Percentiles rank a stretch among this genome's conserved stretches.
phyloP scores from a whole-genome alignment of 2,329 filamentous ascomycete species.

The Hypoxylon sp. region DNA sequence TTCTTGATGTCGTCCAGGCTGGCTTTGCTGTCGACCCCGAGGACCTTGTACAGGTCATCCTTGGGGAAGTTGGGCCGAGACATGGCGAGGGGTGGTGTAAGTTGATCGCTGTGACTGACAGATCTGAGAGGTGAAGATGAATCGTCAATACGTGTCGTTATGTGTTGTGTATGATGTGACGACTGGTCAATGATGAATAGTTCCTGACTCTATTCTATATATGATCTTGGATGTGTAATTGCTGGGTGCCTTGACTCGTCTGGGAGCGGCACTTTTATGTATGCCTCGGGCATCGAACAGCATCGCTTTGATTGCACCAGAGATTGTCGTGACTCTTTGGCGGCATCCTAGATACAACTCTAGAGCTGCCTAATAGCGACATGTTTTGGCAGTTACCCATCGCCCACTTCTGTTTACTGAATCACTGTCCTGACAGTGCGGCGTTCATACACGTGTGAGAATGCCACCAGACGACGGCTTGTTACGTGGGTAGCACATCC shows the following conservation, averaged over 20 bases:
- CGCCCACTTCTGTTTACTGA: constrained; percentile 3
- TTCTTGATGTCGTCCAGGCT: constrained; percentile 27
- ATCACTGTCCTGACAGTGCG: neutral
- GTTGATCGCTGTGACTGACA: neutral
- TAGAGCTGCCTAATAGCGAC: neutral
- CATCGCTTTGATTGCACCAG: neutral
- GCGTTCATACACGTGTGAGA: constrained; percentile 20
- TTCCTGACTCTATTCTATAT: too few relatives aligned
- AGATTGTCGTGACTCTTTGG: neutral
- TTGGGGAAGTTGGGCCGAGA: constrained; percentile 15
- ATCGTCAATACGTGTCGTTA: neutral
- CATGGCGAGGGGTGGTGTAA: constrained; percentile 8
- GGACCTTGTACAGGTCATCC: constrained; percentile 25
- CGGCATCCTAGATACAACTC: neutral
- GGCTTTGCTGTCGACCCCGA: constrained; percentile 17
- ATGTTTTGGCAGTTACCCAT: neutral
- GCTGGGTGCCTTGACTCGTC: neutral
- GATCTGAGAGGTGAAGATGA: neutral
- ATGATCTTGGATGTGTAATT: neutral
- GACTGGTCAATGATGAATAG: neutral
- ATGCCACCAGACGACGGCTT: constrained; percentile 12
- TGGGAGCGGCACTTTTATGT: neutral
- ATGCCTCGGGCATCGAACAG: neutral
- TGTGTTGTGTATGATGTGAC: neutral
- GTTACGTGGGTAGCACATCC: constrained; percentile 13